Conservation (phyloP, 129 eudicot genomes). For the Centella asiatica region DNA sequence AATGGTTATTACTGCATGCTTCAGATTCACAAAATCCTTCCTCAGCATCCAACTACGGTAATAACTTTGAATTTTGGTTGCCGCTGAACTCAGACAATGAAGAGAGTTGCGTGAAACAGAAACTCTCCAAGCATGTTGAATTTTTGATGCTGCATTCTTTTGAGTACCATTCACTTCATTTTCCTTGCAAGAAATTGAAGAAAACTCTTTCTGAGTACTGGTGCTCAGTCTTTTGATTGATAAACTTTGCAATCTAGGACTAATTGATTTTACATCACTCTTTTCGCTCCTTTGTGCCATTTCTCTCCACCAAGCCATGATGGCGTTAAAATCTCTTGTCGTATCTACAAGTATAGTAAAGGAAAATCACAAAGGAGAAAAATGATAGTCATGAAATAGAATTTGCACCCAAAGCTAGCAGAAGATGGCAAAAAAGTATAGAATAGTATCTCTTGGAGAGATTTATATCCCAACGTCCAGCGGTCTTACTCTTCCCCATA, state of each 20-base stretch:
- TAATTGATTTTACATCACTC: constrained; percentile 24
- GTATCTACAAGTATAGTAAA: constrained; percentile 30
- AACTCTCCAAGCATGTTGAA: constrained; percentile 38
- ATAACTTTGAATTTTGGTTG: constrained; percentile 52
- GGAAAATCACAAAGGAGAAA: too few relatives aligned
- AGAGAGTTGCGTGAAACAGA: constrained; percentile 11
- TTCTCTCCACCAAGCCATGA: constrained; percentile 97
- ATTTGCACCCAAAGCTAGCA: too few relatives aligned
- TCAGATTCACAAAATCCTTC: constrained; percentile 34
- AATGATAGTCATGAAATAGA: too few relatives aligned
- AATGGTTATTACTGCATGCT: constrained; percentile 41
- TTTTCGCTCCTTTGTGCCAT: constrained; percentile 69
- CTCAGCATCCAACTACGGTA: constrained; percentile 51
- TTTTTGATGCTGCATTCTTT: constrained; percentile 29
- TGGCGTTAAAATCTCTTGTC: constrained; percentile 54
- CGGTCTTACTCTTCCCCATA: too few relatives aligned
- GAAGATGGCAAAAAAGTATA: too few relatives aligned
- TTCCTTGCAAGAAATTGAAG: background rate
- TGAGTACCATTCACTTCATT: constrained; percentile 3
- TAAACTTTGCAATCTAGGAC: constrained; percentile 17
- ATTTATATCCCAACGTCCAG: too few relatives aligned
- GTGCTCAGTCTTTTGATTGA: constrained; percentile 22
- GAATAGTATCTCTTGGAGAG: too few relatives aligned
- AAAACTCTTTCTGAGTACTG: constrained; percentile 23
- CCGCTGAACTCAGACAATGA: constrained; percentile 39